A percentile compares a stretch with the other conserved stretches of the same genome.
Conservation (phyloP, 495 filamentous ascomycete genomes). For the Emericellopsis terricola region DNA sequence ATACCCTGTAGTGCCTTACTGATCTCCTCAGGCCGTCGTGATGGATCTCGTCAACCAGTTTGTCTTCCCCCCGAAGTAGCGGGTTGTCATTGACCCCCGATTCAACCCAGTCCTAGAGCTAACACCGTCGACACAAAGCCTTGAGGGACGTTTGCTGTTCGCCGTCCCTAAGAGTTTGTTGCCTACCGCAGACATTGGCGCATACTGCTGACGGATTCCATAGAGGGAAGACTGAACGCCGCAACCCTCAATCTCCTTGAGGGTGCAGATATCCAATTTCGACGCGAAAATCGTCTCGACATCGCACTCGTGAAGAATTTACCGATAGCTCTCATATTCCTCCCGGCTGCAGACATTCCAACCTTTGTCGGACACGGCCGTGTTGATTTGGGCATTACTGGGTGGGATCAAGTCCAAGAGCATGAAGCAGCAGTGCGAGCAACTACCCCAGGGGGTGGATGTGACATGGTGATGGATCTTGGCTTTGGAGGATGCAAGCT, state of each 20-base stretch:
- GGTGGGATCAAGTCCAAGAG: constrained; percentile 80
- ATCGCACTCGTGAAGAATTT: constrained; percentile 94
- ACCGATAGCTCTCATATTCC: constrained; percentile 88
- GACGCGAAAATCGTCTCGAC: constrained; percentile 79
- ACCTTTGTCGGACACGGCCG: constrained; percentile 90
- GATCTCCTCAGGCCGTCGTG: constrained; percentile 6
- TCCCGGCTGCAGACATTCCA: constrained; percentile 91
- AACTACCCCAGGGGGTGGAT: constrained; percentile 19
- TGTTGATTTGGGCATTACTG: constrained; percentile 89
- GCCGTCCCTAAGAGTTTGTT: constrained; percentile 89
- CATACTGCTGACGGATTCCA: constrained; percentile 1
- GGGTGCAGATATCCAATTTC: constrained; percentile 91
- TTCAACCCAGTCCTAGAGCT: constrained; percentile 1
- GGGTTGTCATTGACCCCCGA: background rate
- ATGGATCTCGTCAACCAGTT: constrained; percentile 84
- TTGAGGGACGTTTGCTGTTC: constrained; percentile 87
- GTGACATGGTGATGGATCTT: constrained; percentile 72
- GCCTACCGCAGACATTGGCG: background rate
- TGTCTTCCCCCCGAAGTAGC: constrained; percentile 16
- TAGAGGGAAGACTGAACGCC: constrained; percentile 84
- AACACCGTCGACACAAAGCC: constrained; percentile 23
- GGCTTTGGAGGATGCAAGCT: constrained; percentile 82
- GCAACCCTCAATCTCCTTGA: constrained; percentile 72
- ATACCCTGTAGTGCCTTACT: no score
- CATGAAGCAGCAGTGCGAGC: constrained; percentile 60